A percentile compares a stretch with the other conserved stretches of the same genome.
These are phyloP conservation scores for Eucalyptus sp. DNA, from an alignment of 345 rosid species.

Conservation along the genomic window DNA sequence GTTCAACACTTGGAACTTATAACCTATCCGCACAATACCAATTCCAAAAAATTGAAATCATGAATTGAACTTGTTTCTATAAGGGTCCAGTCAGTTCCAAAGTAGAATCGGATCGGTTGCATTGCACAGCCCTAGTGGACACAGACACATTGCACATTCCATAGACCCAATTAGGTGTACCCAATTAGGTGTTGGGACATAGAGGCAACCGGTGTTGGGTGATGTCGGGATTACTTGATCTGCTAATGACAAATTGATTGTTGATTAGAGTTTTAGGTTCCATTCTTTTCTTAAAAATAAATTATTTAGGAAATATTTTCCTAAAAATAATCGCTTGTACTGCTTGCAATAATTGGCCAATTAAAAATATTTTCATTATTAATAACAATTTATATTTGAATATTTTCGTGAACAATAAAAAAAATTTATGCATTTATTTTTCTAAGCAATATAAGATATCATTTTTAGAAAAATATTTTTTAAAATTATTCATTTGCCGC, in stretches of 20 bases:
- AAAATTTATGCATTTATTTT: too few species aligned
- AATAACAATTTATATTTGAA: too few species aligned
- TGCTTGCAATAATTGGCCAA: too few species aligned
- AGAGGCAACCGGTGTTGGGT: not conserved
- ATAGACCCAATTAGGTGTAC: not conserved
- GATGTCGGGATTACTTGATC: not conserved
- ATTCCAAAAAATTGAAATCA: not conserved
- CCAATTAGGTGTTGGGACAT: not conserved
- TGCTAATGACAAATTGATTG: not conserved
- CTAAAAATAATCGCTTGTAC: too few species aligned
- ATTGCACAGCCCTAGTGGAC: not conserved
- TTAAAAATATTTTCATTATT: too few species aligned
- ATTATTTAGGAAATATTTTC: too few species aligned
- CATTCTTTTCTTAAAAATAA: too few species aligned
- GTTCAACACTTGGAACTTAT: not conserved
- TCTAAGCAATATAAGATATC: too few species aligned
- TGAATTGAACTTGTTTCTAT: not conserved
- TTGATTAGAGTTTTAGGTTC: not conserved
- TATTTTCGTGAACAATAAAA: too few species aligned
- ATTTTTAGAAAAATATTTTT: too few species aligned
- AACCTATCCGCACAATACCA: not conserved
- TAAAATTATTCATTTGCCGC: too few species aligned
- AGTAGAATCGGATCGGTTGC: not conserved
- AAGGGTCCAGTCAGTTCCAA: fast-evolving
- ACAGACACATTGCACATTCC: not conserved